These are phyloP conservation scores for Boletus vermiculosoides DNA, from an alignment of 768 basidiomycete species.

Conservation along the genomic window DNA sequence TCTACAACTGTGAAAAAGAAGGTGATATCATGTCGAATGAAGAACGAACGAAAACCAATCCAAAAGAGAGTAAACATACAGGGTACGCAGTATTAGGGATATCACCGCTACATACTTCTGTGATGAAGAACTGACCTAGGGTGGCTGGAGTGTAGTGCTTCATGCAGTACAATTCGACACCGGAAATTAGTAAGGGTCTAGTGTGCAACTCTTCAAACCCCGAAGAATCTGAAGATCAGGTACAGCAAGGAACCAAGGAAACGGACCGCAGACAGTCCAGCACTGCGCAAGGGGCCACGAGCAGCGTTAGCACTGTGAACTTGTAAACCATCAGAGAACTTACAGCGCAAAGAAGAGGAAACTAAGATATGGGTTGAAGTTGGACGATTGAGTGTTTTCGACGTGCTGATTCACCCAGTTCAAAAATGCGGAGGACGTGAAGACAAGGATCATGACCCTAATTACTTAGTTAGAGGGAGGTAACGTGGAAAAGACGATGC, in stretches of 20 bases:
- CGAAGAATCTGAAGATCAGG: constrained; percentile 72
- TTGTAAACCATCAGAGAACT: constrained; percentile 16
- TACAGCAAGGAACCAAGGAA: constrained; percentile 80
- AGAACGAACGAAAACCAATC: neutral
- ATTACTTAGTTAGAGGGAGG: neutral
- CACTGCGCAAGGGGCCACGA: constrained; percentile 39
- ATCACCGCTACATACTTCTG: constrained; percentile 2
- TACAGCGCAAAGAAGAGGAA: constrained; percentile 73
- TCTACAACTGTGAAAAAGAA: constrained; percentile 3
- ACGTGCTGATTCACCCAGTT: constrained; percentile 68
- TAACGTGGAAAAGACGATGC: constrained; percentile 21
- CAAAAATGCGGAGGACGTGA: constrained; percentile 75
- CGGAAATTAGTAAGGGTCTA: neutral
- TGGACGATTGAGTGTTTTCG: constrained; percentile 43
- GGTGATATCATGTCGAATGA: neutral
- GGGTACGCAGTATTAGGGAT: constrained; percentile 7
- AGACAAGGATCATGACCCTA: constrained; percentile 69
- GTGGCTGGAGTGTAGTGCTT: neutral
- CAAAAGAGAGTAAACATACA: constrained; percentile 15
- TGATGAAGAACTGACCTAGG: neutral
- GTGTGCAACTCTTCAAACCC: constrained; percentile 39
- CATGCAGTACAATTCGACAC: constrained; percentile 6
- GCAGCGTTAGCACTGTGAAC: constrained; percentile 2
- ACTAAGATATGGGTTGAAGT: constrained; percentile 87
- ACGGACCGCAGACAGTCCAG: constrained; percentile 76